phyloP scores from a whole-genome alignment of 2,329 filamentous ascomycete genomes.

The Aspergillus pseudotamarii region DNA sequence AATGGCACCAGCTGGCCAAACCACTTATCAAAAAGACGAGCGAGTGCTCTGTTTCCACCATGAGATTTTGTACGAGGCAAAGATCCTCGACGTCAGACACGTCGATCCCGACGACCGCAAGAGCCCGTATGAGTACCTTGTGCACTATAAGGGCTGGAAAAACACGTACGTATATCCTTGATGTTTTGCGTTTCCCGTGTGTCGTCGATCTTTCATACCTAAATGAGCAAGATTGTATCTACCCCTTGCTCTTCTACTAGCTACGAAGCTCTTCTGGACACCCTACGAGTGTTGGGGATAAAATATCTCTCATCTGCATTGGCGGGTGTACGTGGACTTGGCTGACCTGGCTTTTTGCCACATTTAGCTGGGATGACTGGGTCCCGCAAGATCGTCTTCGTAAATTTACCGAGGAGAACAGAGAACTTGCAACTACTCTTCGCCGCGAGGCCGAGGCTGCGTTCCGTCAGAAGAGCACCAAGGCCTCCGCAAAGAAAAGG shows the following conservation, averaged over 20 bases:
- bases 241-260: not conserved
- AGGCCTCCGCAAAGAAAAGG: constrained; percentile 42
- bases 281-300: not conserved
- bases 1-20: constrained; percentile 63
- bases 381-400: constrained; percentile 89
- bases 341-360: constrained; percentile 15
- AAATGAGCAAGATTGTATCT: too few relatives aligned
- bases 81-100: constrained; percentile 78
- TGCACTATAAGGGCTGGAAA: constrained; percentile 99
- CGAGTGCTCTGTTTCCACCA: constrained; percentile 96
- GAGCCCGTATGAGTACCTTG: constrained; percentile 80
- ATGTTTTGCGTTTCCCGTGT: constrained; percentile 6
- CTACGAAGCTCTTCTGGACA: not conserved
- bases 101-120: constrained; percentile 67
- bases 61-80: constrained; percentile 96
- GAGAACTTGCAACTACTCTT: constrained; percentile 70
- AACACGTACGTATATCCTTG: constrained; percentile 69
- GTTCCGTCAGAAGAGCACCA: constrained; percentile 36
- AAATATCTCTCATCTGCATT: not conserved
- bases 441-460: constrained; percentile 45
- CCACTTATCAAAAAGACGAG: constrained; percentile 74
- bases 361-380: constrained; percentile 90
- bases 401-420: constrained; percentile 94
- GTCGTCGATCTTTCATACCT: not conserved
- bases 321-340: constrained; percentile 1